Evolutionary conservation across 2,329 filamentous ascomycete genomes (phyloP), one percentile per base, ranked within the genome.

Genomic region (Xenoacremonium recifei): DNA sequence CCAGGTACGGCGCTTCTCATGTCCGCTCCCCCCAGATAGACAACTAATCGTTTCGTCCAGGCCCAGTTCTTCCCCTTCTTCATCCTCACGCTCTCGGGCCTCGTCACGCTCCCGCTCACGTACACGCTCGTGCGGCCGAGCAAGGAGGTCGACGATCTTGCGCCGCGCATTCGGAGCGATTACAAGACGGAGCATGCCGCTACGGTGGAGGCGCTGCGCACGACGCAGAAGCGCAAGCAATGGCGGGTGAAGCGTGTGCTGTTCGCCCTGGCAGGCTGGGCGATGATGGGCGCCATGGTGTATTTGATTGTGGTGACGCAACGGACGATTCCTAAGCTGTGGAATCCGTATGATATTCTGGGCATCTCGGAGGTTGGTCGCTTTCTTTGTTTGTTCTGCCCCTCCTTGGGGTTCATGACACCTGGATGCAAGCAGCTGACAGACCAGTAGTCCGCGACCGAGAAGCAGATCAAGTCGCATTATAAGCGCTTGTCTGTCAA

Each of bases 1-100:
- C 65, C 83, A 93, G 81, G 85, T 86, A 64, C 51, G 68, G 42
- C 39, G 13, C n/a, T n/a, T n/a, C n/a, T n/a, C n/a, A n/a, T n/a
- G n/a, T 25, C 41, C 27, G 41, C 36, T 27, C 30, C n/a, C 23
- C 17, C 5, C n/a, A 7, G 21, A 33, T 21, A 9, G 18, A 27
- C 23, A 27, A 13, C 7, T 16, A 4, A n/a, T 20, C n/a, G 21
- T 30, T 23, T 39, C 12, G 10, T 33, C 17, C 47, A 93, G 81
- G 91, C 90, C 59, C 89, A 96, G 80, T 96, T 96, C 76, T 99
- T 96, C 77, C 93, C 95, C 55, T 96, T 95, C 80, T 99, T 99
- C 76, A 85, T 97, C 70, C 84, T 96, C 64, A 96, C 91, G 32
- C 78, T 97, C 60, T 83, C 86, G 49, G 84, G 85, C 61, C 82